Percentiles rank a stretch among this genome's conserved stretches.
Evolutionary conservation across 768 basidiomycete genomes (phyloP).

Genomic region (Gloeophyllum trabeum): DNA sequence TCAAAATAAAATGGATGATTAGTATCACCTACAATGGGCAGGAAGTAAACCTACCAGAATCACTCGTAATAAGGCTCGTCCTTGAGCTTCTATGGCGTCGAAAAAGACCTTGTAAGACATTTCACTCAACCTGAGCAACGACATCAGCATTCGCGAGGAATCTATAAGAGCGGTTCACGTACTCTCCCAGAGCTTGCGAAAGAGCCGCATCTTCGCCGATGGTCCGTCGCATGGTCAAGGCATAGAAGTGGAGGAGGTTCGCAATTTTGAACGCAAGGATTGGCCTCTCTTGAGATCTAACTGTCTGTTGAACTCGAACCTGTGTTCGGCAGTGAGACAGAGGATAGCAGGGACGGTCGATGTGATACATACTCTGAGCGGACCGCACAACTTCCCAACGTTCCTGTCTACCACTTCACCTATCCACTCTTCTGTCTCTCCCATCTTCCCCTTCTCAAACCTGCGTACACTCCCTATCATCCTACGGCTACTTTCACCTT

Average conservation of each 20-base stretch:
- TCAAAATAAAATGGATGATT: neutral
- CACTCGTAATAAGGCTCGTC: conserved; percentile 48
- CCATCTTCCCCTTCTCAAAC: conserved; percentile 35
- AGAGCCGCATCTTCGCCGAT: conserved; percentile 78
- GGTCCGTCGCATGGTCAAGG: conserved; percentile 85
- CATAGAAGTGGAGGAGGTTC: conserved; percentile 92
- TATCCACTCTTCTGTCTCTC: conserved; percentile 72
- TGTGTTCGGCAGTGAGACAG: conserved; percentile 17
- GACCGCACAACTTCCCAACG: conserved; percentile 75
- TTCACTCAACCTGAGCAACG: neutral
- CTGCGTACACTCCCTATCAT: conserved; percentile 70
- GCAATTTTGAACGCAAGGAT: conserved; percentile 89
- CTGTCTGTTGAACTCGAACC: conserved; percentile 88
- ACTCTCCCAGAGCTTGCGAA: conserved; percentile 74
- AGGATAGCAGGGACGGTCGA: neutral
- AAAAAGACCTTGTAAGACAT: conserved; percentile 84
- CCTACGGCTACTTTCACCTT: conserved; percentile 24
- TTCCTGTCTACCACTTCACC: conserved; percentile 70
- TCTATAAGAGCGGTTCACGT: conserved; percentile 18
- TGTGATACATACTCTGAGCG: conserved; percentile 57
- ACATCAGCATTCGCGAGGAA: conserved; percentile 1
- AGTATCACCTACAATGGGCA: neutral
- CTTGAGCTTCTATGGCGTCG: conserved; percentile 78
- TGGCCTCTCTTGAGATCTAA: conserved; percentile 87
- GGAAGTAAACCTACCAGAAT: conserved; percentile 31